Percentiles rank a stretch among this genome's conserved stretches.
Conservation (phyloP, 192 early-diverging fungal species). For the Entomortierella parvispora region DNA sequence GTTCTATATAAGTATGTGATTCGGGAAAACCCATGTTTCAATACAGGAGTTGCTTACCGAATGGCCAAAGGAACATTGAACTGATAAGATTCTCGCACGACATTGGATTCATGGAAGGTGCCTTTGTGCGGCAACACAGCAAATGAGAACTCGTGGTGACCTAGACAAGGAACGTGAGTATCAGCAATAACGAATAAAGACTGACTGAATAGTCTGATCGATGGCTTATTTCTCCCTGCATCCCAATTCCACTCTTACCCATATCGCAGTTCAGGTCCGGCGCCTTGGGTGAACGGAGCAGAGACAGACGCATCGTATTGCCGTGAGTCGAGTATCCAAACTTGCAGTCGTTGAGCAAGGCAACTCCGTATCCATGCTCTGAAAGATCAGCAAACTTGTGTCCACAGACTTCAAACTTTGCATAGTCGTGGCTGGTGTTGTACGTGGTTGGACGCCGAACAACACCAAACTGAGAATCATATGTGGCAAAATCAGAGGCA, state of each 20-base stretch:
- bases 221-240: too few species aligned
- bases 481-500: slow-evolving; percentile 80
- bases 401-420: slow-evolving; percentile 95
- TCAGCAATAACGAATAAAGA: too few species aligned
- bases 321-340: slow-evolving; percentile 91
- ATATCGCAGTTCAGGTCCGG: slow-evolving; percentile 77
- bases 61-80: slow-evolving; percentile 87
- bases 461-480: slow-evolving; percentile 95
- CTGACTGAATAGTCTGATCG: too few species aligned
- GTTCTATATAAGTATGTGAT: too few species aligned
- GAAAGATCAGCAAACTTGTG: slow-evolving; percentile 98
- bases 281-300: slow-evolving; percentile 91
- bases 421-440: slow-evolving; percentile 93
- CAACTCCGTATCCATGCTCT: slow-evolving; percentile 94
- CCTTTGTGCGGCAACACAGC: slow-evolving; percentile 91
- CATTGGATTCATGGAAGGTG: slow-evolving; percentile 81
- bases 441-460: slow-evolving; percentile 94
- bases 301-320: slow-evolving; percentile 83
- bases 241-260: slow-evolving; percentile 45
- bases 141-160: slow-evolving; percentile 86
- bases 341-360: slow-evolving; percentile 96
- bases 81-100: slow-evolving; percentile 88
- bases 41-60: slow-evolving; percentile 37
- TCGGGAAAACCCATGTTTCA: too few species aligned
- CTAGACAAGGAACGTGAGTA: slow-evolving; percentile 53